These are phyloP conservation scores for Penicillium cataractarum DNA, from an alignment of 495 filamentous ascomycete genomes.

Conservation along the genomic window DNA sequence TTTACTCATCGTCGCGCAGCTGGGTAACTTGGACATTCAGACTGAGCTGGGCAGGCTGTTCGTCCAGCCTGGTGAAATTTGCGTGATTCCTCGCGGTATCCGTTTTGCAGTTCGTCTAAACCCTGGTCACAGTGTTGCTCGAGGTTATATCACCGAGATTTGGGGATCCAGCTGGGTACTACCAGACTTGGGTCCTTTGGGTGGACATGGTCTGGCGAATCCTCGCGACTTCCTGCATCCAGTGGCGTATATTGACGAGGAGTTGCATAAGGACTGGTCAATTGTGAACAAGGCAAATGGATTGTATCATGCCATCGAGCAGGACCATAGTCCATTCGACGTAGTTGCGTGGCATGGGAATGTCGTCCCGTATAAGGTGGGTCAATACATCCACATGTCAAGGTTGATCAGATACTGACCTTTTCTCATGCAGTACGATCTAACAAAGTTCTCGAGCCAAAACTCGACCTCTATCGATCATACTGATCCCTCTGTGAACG, in stretches of 20 bases:
- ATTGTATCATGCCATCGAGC: constrained; percentile 38
- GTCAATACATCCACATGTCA: background rate
- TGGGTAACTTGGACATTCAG: constrained; percentile 46
- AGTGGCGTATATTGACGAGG: constrained; percentile 44
- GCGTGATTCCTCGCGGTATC: constrained; percentile 44
- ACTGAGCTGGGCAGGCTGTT: constrained; percentile 48
- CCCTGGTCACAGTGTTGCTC: constrained; percentile 25
- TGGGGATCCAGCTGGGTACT: constrained; percentile 46
- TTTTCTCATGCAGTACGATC: constrained; percentile 33
- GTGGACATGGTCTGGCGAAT: constrained; percentile 44
- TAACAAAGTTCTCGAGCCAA: constrained; percentile 47
- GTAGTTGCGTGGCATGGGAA: constrained; percentile 50
- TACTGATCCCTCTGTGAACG: constrained; percentile 45
- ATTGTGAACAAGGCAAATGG: constrained; percentile 47
- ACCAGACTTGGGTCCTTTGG: constrained; percentile 45
- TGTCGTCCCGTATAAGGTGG: constrained; percentile 47
- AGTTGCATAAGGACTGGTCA: constrained; percentile 37
- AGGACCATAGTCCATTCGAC: constrained; percentile 48
- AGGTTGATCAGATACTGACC: background rate
- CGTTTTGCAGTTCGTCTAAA: constrained; percentile 35
- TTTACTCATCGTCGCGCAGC: constrained; percentile 44
- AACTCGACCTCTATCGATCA: constrained; percentile 48
- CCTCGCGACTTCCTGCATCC: constrained; percentile 47
- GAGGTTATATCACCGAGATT: constrained; percentile 47
- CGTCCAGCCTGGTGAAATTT: constrained; percentile 47